Base-by-base conservation (phyloP, 75 land plant genomes). In the Adiantum capillusveneris region DNA sequence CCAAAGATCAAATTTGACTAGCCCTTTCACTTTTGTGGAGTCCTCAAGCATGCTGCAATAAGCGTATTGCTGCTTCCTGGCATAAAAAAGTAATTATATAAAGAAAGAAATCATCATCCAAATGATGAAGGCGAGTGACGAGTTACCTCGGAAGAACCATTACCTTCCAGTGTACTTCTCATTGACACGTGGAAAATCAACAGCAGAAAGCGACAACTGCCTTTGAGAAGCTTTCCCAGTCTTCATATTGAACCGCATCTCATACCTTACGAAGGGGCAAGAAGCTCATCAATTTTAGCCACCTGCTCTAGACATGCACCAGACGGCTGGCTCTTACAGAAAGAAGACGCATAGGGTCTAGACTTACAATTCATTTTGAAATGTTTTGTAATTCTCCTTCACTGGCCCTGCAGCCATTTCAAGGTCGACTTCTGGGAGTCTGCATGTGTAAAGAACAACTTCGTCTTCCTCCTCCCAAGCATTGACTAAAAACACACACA, bases 391-490 rank as follows among this genome's bases (percentile, higher is more conserved):
- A 45, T 77, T 72, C 24, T 73, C 85, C 68, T 82, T 74, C 11
- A 66, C 56, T 24, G 61, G 6, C 30, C 84, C 87, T 53, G 57
- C 67, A 53, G 77, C 71, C 70, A 68, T 54, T 60, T 81, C 93
- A 29, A 92, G 52, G 64, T 92, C 89, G 9, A 78, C 68, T 46
- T 83, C 74, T 9, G 79, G 64, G 46, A 92, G 44, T 27, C 98
- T 87, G 59, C 96, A 93, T 17, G 90, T 73, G 44, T 72, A 71
- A 44, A 94, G 58, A 59, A 94, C 79, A 26, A 94, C 77, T 64
- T 94, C 98, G 63, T 94, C 96, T 7, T 80, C 91, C 29, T 90
- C 96, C 60, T 94, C 98, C 98, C 98, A 94, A 25, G 98, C 98
- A 84, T 94, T 94, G 14, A 87, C 98, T 94, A 62, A 5, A 46